phyloP scores from a whole-genome alignment of 108 stramenopile species.

The Mayamaea pseudoterrestris region DNA sequence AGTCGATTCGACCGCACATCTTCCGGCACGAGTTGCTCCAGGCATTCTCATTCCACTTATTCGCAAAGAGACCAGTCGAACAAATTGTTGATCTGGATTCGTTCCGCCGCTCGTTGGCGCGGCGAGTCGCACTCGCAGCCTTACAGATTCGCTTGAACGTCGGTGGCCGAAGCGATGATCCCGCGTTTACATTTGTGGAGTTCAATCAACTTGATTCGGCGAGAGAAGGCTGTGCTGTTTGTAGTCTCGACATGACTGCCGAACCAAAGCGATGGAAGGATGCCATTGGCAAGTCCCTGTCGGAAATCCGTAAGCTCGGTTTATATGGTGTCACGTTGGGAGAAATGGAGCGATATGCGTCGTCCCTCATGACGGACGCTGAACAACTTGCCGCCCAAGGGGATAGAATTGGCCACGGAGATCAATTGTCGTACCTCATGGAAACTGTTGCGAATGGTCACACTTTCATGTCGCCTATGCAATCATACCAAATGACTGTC shows the following conservation, averaged over 20 bases:
- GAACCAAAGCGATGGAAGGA: conserved; percentile 90
- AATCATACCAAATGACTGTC: conserved; percentile 80
- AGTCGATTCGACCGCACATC: conserved; percentile 76
- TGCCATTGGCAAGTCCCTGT: conserved; percentile 77
- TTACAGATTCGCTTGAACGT: conserved; percentile 95
- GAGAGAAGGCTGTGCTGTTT: conserved; percentile 93
- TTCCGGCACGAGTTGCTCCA: conserved; percentile 84
- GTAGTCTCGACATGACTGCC: conserved; percentile 91
- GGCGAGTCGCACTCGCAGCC: conserved; percentile 86
- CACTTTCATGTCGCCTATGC: conserved; percentile 93
- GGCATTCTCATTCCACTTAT: conserved; percentile 90
- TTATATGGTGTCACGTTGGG: conserved; percentile 80
- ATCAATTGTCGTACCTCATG: conserved; percentile 92
- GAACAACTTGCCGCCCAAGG: conserved; percentile 90
- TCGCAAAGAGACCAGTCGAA: conserved; percentile 93
- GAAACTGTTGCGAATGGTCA: conserved; percentile 94
- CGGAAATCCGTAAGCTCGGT: conserved; percentile 89
- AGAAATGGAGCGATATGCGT: conserved; percentile 89
- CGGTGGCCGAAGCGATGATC: conserved; percentile 79
- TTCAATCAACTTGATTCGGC: conserved; percentile 96
- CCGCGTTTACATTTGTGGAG: conserved; percentile 94
- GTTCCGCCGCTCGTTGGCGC: conserved; percentile 76
- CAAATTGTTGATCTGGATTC: conserved; percentile 71
- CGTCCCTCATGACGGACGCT: conserved; percentile 85
- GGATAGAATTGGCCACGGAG: conserved; percentile 85